Conservation (phyloP, 805 yeast species). For the Lipomyces yamanashiensis region DNA sequence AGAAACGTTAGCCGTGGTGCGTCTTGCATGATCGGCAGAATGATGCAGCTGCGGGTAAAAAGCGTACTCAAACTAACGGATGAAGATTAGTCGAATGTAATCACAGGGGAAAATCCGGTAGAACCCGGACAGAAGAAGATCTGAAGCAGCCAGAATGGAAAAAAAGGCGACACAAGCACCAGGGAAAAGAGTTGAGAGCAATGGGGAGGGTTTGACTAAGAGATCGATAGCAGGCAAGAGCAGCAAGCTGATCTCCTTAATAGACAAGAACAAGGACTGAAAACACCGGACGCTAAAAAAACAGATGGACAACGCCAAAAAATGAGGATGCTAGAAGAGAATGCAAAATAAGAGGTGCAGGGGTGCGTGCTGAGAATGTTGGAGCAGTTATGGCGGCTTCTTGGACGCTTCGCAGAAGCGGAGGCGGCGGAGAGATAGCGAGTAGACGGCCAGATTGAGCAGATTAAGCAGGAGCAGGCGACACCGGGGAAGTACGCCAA, state of each 20-base stretch:
- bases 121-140: slow-evolving; percentile 21
- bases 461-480: slow-evolving; percentile 11
- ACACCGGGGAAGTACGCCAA: slow-evolving; percentile 19
- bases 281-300: neutral
- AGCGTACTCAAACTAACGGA: slow-evolving; percentile 16
- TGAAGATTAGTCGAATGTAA: slow-evolving; percentile 10
- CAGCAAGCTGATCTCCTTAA: no score
- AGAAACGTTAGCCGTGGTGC: neutral
- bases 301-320: neutral
- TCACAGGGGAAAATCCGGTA: slow-evolving; percentile 29
- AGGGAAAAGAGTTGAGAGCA: neutral
- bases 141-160: slow-evolving; percentile 27
- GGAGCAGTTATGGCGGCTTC: slow-evolving; percentile 42
- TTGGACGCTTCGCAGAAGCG: slow-evolving; percentile 40
- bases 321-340: neutral
- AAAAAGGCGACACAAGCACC: neutral
- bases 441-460: slow-evolving; percentile 38
- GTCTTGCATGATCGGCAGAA: neutral
- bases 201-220: neutral
- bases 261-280: no score
- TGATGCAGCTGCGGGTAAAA: neutral
- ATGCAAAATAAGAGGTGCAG: neutral
- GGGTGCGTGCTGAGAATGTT: neutral
- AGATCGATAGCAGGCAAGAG: no score
- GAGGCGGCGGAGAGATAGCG: slow-evolving; percentile 27